Conservation (phyloP, 768 basidiomycete genomes). For the Mycena floridula region DNA sequence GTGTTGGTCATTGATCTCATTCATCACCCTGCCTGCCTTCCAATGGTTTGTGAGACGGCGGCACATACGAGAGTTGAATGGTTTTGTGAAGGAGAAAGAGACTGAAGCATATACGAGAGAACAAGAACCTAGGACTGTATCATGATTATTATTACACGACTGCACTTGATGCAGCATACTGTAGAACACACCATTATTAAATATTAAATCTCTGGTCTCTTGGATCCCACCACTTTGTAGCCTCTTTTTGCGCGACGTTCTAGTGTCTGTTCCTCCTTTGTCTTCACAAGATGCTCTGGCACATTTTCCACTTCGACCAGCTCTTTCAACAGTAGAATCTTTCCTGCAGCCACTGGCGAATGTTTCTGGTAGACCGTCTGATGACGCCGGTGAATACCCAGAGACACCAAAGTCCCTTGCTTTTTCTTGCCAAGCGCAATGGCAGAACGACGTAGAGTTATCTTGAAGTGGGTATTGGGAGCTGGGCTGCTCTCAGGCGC, state of each 20-base stretch:
- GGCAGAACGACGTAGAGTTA: conserved; percentile 83
- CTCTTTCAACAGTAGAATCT: conserved; percentile 86
- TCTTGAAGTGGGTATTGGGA: conserved; percentile 74
- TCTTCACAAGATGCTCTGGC: conserved; percentile 55
- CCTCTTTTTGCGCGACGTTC: conserved; percentile 66
- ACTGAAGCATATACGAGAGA: no score
- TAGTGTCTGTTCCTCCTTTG: conserved; percentile 59
- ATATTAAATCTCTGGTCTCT: conserved; percentile 1
- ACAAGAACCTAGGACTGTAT: no score
- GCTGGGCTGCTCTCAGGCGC: no score
- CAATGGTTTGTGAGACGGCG: no score
- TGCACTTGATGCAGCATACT: no score
- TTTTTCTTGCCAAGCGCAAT: conserved; percentile 73
- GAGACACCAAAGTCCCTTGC: conserved; percentile 69
- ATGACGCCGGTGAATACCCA: conserved; percentile 78
- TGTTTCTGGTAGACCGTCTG: conserved; percentile 82
- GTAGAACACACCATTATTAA: no score
- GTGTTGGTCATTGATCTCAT: no score
- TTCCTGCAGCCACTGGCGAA: conserved; percentile 71
- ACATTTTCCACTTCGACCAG: conserved; percentile 87
- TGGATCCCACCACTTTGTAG: conserved; percentile 47
- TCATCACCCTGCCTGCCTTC: no score
- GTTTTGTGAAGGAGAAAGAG: no score
- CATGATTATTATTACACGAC: not conserved
- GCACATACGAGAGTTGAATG: no score